Percentiles rank a stretch among this genome's conserved stretches.
Conservation (phyloP, 2,329 filamentous ascomycete genomes). For the Sarocladiaceae sp. region DNA sequence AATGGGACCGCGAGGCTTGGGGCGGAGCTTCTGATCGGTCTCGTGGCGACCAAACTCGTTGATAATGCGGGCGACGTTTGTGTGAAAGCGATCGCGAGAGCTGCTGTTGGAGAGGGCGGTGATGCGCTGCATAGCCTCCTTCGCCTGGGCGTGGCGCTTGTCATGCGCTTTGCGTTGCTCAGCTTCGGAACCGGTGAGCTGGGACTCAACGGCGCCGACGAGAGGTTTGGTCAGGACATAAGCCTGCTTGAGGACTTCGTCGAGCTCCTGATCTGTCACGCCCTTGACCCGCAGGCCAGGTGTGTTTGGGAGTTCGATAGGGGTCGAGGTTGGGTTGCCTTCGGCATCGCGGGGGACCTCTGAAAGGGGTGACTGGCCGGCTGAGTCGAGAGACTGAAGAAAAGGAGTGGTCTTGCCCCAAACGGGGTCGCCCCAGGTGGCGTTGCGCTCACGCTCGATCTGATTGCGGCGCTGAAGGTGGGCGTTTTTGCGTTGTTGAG, state of each 20-base stretch:
- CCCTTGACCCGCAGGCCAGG: constrained; percentile 66
- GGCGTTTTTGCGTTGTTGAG: constrained; percentile 74
- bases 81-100: constrained; percentile 69
- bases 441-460: constrained; percentile 55
- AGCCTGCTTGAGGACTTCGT: constrained; percentile 60
- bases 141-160: constrained; percentile 57
- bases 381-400: constrained; percentile 70
- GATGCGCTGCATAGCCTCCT: constrained; percentile 74
- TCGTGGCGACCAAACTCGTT: constrained; percentile 85
- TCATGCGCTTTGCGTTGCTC: constrained; percentile 38
- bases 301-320: constrained; percentile 39
- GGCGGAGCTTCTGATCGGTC: constrained; percentile 67
- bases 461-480: constrained; percentile 71
- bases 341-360: constrained; percentile 31
- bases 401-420: constrained; percentile 76
- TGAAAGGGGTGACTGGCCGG: constrained; percentile 38
- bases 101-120: constrained; percentile 70
- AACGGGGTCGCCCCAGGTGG: constrained; percentile 68
- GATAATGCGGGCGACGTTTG: constrained; percentile 80
- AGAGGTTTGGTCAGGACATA: constrained; percentile 59
- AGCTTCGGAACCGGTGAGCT: constrained; percentile 30
- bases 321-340: constrained; percentile 29
- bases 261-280: constrained; percentile 61
- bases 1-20: constrained; percentile 32
- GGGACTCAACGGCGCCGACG: constrained; percentile 25